Evolutionary conservation across 2,329 filamentous ascomycete genomes (phyloP).

Genomic region (Apiospora aurea): DNA sequence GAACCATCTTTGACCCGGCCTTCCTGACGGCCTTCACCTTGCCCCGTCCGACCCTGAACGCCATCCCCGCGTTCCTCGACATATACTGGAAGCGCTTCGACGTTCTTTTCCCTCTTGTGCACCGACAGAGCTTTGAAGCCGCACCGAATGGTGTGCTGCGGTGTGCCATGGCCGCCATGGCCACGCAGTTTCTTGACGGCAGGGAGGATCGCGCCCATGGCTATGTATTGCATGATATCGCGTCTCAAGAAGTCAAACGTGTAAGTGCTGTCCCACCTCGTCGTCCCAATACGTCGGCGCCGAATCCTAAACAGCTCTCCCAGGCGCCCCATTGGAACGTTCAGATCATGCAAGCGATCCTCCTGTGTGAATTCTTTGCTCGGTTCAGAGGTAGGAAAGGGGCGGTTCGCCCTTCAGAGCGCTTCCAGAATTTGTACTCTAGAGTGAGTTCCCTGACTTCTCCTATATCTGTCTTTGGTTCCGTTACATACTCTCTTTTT

Average conservation of each 20-base stretch:
- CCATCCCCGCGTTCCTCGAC: conserved; percentile 58
- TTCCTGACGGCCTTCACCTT: conserved; percentile 46
- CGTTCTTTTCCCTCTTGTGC: conserved; percentile 57
- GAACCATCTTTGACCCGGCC: conserved; percentile 29
- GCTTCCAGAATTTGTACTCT: conserved; percentile 59
- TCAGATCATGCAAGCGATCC: conserved; percentile 59
- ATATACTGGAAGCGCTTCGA: conserved; percentile 62
- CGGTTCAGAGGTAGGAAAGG: conserved; percentile 61
- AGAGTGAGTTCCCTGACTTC: conserved; percentile 56
- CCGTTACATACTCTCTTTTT: conserved; percentile 41
- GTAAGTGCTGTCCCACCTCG: conserved; percentile 49
- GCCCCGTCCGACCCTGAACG: conserved; percentile 46
- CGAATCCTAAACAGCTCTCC: conserved; percentile 19
- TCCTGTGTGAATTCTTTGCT: conserved; percentile 62
- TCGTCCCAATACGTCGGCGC: neutral
- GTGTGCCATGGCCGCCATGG: conserved; percentile 65
- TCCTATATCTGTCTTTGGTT: conserved; percentile 41
- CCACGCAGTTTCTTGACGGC: conserved; percentile 56
- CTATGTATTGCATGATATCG: conserved; percentile 58
- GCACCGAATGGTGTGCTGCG: conserved; percentile 53
- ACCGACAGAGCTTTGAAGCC: conserved; percentile 53
- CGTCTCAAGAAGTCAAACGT: conserved; percentile 56
- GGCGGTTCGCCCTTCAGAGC: conserved; percentile 54
- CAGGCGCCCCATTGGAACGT: conserved; percentile 58
- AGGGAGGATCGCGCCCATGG: conserved; percentile 59